Base-by-base conservation (phyloP, 169 alveolate genomes). In the Plasmodium vinckei region DNA sequence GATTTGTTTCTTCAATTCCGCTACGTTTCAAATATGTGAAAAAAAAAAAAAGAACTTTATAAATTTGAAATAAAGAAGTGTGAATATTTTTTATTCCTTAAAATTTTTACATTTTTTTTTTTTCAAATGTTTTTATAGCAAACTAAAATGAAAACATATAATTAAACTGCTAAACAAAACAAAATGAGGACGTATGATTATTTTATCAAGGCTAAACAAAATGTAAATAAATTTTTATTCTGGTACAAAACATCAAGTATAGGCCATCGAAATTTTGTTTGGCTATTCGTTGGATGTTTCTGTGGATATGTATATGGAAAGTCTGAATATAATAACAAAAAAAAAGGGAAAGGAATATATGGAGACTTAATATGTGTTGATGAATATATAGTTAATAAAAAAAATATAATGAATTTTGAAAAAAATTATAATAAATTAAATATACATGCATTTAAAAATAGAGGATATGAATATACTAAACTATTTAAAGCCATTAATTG, bases 291-390 rank as follows among this genome's bases (percentile, higher is more conserved):
- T 19, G 96, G 96, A 1, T 87, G 87, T 5, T 53, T 75, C n/a
- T 87, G 93, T 61, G 96, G 96, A 21, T 73, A 90, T n/a, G 69
- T 92, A 42, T 87, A 86, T 23, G 96, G 96, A 19, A 71, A 44
- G 13, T 53, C 61, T 10, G 77, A 56, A 54, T 87, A 91, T 47
- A 51, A 60, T 9, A 68, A 87, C 19, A 75, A 94, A 17, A 73
- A 79, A 13, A 92, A 75, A 15, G 73, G 84, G 44, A 94, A 94
- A 56, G 96, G 93, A n/a, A 87, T 94, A 73, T 90, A 94, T 87
- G 93, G 89, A 13, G 93, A 94, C 71, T 61, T 92, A 56, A 93
- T 89, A 51, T 72, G 53, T 51, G 72, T 94, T 15, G 94, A 75
- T 44, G 95, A 89, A 19, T 94, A 89, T 57, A 87, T 69, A 46